Evolutionary conservation across 192 early-diverging fungal species (phyloP), one percentile per base, ranked within the genome.

Genomic region (Backusella tuberculispora): DNA sequence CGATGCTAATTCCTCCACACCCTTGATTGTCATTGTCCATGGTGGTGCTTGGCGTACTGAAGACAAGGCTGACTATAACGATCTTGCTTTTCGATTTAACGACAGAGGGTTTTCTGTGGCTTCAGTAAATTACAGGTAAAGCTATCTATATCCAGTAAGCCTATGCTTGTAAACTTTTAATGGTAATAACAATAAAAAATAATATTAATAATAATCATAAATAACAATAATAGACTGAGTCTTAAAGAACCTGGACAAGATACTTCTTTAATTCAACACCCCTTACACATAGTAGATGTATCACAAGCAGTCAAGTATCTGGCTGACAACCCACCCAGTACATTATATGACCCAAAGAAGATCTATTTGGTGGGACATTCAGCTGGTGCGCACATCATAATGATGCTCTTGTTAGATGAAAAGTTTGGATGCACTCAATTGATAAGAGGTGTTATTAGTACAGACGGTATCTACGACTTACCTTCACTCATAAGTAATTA

Each of bases 21-120:
- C 91, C 2, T 75, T 94, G 17, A 74, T 92, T 2, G 85, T 96
- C 6, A 93, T 90, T 81, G 76, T 95, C 17, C 93, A 95, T 79
- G 95, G 96, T 21, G 96, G 96, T 4, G 92, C 94, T 14, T 98
- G 96, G 96, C 84, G 91, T 5, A 83, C 89, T 0, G 93, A 92
- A 56, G 92, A 94, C 78, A 95, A 94, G 76, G 50, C 72, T 41
- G 86, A 91, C 6, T 89, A 89, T 46, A 64, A 45, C 1, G 48
- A 78, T 21, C 73, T 95, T 7, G 91, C 84, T 37, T 56, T 84
- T 47, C 70, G 77, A 4, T 73, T 95, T 8, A 82, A 89, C 8
- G 26, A 79, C 2, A 70, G 78, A 19, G 78, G 83, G n/a, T 73
- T 88, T 13, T 83, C 82, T 12, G 90, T 94, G 9, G 93, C 92